Percentiles rank a stretch among this genome's conserved stretches.
phyloP scores from a whole-genome alignment of 495 filamentous ascomycete species.

The Penicillium parvum region DNA sequence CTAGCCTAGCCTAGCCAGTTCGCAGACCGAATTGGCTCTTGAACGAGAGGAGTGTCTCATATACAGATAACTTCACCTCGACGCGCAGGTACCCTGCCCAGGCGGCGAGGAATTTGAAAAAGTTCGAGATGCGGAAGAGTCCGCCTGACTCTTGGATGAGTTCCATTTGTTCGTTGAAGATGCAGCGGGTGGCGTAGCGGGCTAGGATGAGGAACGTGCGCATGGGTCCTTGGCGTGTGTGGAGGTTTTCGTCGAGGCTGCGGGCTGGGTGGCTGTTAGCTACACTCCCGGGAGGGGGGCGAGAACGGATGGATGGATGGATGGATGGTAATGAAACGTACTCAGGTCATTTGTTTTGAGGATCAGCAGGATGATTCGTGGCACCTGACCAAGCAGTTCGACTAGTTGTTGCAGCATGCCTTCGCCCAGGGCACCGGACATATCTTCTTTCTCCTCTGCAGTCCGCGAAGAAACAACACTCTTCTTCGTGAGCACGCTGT shows the following conservation, averaged over 20 bases:
- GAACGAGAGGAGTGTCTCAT: constrained; percentile 50
- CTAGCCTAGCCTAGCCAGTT: constrained; percentile 8
- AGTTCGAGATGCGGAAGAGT: constrained; percentile 43
- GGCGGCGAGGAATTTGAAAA: constrained; percentile 51
- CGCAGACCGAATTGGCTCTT: constrained; percentile 38
- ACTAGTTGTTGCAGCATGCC: constrained; percentile 86
- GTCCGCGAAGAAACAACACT: constrained; percentile 60
- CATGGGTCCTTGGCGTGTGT: constrained; percentile 82
- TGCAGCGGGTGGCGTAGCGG: constrained; percentile 81
- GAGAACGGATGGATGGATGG: neutral
- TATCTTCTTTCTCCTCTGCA: constrained; percentile 70
- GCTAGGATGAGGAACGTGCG: constrained; percentile 92
- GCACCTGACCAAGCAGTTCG: constrained; percentile 82
- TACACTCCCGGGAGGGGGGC: no score
- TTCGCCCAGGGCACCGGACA: constrained; percentile 76
- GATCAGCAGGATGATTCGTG: constrained; percentile 87
- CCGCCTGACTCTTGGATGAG: constrained; percentile 55
- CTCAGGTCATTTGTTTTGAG: constrained; percentile 98
- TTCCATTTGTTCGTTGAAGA: constrained; percentile 84
- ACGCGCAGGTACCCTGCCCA: constrained; percentile 58
- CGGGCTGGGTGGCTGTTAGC: constrained; percentile 50
- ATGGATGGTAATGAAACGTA: constrained; percentile 28
- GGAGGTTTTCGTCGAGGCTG: constrained; percentile 88
- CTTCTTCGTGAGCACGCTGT: constrained; percentile 59
- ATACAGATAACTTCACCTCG: constrained; percentile 58